A percentile compares a stretch with the other conserved stretches of the same genome.
These are phyloP conservation scores for Aquilaria malaccensis DNA, from an alignment of 345 rosid species.

Conservation along the genomic window DNA sequence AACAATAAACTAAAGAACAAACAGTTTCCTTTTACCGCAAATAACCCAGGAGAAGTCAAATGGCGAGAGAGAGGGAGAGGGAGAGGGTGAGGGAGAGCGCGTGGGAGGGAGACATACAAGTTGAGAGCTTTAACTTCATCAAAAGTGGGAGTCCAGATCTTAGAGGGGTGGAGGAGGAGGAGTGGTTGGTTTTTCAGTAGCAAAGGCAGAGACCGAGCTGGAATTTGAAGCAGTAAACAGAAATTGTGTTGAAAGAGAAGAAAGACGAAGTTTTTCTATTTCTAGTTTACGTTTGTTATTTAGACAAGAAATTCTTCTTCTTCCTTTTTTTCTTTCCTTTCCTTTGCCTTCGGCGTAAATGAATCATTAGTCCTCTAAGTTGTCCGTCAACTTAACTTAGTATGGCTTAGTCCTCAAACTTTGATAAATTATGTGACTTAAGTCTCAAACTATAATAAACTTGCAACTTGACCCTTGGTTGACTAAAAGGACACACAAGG, in stretches of 20 bases:
- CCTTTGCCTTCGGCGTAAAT: neutral
- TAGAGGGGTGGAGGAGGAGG: slow-evolving; percentile 6
- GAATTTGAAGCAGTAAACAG: neutral
- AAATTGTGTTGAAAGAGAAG: neutral
- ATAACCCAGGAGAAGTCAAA: slow-evolving; percentile 12
- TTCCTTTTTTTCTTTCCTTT: slow-evolving; percentile 1
- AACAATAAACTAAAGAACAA: neutral
- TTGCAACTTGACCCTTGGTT: no score
- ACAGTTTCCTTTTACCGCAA: slow-evolving; percentile 9
- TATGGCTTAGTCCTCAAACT: no score
- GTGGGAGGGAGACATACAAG: neutral
- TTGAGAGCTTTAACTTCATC: neutral
- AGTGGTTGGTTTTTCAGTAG: slow-evolving; percentile 1
- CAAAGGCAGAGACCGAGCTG: slow-evolving; percentile 1
- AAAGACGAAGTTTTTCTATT: neutral
- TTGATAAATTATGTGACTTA: no score
- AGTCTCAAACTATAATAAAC: no score
- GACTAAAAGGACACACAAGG: no score
- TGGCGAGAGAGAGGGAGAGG: neutral
- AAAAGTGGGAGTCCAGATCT: slow-evolving; percentile 28
- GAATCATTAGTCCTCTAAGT: no score
- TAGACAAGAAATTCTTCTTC: neutral
- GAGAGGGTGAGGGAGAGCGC: neutral
- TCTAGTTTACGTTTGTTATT: no score
- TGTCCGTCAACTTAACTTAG: no score